Evolutionary conservation across 2,329 filamentous ascomycete genomes (phyloP).

Genomic region (Claviceps lovelessii): DNA sequence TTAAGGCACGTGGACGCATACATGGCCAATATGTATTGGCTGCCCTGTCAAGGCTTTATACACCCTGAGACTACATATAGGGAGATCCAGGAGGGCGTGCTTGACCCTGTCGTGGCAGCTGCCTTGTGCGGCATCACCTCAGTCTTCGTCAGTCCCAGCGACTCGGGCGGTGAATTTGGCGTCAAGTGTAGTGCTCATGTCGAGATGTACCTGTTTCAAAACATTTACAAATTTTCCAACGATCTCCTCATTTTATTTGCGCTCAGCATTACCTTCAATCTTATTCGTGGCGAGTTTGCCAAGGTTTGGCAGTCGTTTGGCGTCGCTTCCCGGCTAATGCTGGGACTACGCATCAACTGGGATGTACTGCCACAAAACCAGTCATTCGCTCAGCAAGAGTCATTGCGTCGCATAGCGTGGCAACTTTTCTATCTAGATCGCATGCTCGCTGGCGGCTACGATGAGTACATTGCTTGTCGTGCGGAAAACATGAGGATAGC

Average conservation of each 20-base stretch:
- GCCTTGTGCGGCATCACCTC: constrained; percentile 25
- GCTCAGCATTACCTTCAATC: constrained; percentile 22
- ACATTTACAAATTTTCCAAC: constrained; percentile 24
- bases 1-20: constrained; percentile 24
- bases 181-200: constrained; percentile 24
- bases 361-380: constrained; percentile 17
- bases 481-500: constrained; percentile 25
- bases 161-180: constrained; percentile 21
- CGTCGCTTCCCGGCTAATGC: constrained; percentile 22
- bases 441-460: constrained; percentile 24
- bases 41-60: constrained; percentile 26
- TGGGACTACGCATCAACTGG: constrained; percentile 27
- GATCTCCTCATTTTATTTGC: constrained; percentile 20
- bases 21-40: constrained; percentile 23
- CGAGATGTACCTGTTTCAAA: constrained; percentile 25
- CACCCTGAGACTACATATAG: constrained; percentile 21
- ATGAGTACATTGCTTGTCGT: constrained; percentile 24
- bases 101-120: constrained; percentile 22
- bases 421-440: constrained; percentile 25
- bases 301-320: constrained; percentile 28
- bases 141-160: constrained; percentile 21
- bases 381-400: constrained; percentile 23
- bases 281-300: constrained; percentile 21
- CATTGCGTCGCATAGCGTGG: constrained; percentile 23
- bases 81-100: constrained; percentile 22